Evolutionary conservation across 305 asterid genomes (phyloP), one percentile per base, ranked within the genome.

Genomic region (Fraxinus ornus): DNA sequence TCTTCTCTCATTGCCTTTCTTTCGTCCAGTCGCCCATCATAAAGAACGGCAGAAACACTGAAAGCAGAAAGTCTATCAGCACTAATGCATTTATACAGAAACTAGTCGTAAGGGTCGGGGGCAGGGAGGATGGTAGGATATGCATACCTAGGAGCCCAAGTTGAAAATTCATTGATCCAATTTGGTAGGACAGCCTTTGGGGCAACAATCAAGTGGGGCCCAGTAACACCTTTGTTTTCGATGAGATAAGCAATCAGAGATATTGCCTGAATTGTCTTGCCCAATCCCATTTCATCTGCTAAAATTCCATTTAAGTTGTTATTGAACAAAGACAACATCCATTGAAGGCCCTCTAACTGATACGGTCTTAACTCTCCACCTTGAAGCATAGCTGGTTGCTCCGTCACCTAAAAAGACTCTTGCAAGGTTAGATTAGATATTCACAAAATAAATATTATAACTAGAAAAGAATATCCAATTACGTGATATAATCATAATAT

Each of bases 251-350:
- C 98, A 83, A 97, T 90, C 90, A 97, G 91, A 68, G 99, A 76
- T 79, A 97, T 97, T 82, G 99, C 91, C 90, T 97, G 99, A 81
- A 97, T 97, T 60, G 98, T 97, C 91, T 97, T 94, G 57, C 98
- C 99, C 86, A 97, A 86, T 77, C 99, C 99, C 99, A 97, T 94
- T 89, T 97, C 99, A 90, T 97, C 99, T 13, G 99, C 99, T 84
- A 97, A 88, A 86, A 97, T 97, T 81, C 99, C 99, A 86, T 97
- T 97, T 62, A 97, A 90, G 85, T 97, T 97, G 89, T 97, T 97
- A 88, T 97, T 97, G 90, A 93, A 97, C 90, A 97, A 87, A 3
- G 99, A 97, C 81, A 97, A 83, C 99, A 97, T 97, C 99, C 99
- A 97, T 28, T 97, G 99, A 82, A 97, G 99, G 84, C 99, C 99